These are phyloP conservation scores for Vaccinium corymbosum DNA, from an alignment of 148 eudicot genomes.

Conservation along the genomic window DNA sequence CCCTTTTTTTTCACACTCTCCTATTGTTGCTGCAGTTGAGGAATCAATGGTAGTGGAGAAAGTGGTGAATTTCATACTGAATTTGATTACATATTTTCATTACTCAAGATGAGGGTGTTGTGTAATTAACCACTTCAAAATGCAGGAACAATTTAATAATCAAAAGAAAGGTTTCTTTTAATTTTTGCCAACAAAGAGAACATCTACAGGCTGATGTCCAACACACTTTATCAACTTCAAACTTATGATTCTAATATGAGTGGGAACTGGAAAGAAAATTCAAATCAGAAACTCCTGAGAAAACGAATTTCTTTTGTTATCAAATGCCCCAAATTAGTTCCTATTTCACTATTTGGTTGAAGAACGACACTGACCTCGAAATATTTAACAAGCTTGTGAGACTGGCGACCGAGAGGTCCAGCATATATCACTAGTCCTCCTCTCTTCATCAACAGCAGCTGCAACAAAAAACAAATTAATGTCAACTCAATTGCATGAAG, in stretches of 20 bases:
- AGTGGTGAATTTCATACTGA: not conserved
- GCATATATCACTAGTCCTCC: constrained; percentile 51
- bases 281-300: not conserved
- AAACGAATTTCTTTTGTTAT: not conserved
- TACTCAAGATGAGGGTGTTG: not conserved
- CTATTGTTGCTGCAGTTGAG: not conserved
- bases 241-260: not conserved
- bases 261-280: not conserved
- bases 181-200: not conserved
- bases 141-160: not conserved
- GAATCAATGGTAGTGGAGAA: not conserved
- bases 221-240: not conserved
- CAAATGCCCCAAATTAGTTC: not conserved
- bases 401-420: constrained; percentile 41
- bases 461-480: not conserved
- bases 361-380: constrained; percentile 32
- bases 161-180: not conserved
- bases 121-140: not conserved
- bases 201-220: not conserved
- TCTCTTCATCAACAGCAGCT: constrained; percentile 51
- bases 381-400: constrained; percentile 36
- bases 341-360: not conserved
- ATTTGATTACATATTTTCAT: not conserved
- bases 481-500: not conserved
- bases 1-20: not conserved